Base-by-base conservation (phyloP, 2,329 filamentous ascomycete species). In the Pyricularia sp. region DNA sequence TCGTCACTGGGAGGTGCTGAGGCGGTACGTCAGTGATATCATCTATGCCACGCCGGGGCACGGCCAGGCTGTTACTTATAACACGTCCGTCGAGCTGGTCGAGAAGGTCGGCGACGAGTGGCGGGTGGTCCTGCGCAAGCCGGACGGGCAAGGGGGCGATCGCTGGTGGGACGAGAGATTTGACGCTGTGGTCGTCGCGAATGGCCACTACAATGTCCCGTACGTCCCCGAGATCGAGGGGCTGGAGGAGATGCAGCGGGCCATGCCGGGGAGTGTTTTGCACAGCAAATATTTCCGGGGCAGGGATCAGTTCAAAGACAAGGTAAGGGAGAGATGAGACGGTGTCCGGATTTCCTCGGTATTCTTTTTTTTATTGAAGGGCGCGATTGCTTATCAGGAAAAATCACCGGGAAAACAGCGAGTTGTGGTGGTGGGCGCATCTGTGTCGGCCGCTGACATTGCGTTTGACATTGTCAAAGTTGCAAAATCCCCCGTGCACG, bases 151-250 rank as follows among this genome's bases (percentile, higher is more conserved):
- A 0, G 70, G 72, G 3, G 74, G 76, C 66, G 84, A 89, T 71
- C 83, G 84, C 70, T 90, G 88, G 87, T 89, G 87, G 87, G 78
- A 77, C 0, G 88, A 78, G 68, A 78, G 78, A 31, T 90, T 89
- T 69, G 88, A 90, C 72, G 87, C 85, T 0, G 81, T 90, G 0
- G 78, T 89, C 0, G 82, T 90, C 3, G 87, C 86, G 1, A 86
- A 81, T 42, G 88, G 88, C 0, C 86, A 89, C 71, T 90, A 86
- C 71, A 83, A 79, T 33, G 85, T 89, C 0, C 87, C 87, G 0
- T 89, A 84, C 69, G 79, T 87, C 0, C 72, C 72, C 9, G 12
- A 26, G 1, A 81, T 87, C 20, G 74, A 80, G 0, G 85, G 85
- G 0, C 72, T 88, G 7, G 79, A 80, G 2, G 79, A 81, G 61